These are phyloP conservation scores for Ilex paraguariensis DNA, from an alignment of 305 asterid genomes.

Conservation along the genomic window DNA sequence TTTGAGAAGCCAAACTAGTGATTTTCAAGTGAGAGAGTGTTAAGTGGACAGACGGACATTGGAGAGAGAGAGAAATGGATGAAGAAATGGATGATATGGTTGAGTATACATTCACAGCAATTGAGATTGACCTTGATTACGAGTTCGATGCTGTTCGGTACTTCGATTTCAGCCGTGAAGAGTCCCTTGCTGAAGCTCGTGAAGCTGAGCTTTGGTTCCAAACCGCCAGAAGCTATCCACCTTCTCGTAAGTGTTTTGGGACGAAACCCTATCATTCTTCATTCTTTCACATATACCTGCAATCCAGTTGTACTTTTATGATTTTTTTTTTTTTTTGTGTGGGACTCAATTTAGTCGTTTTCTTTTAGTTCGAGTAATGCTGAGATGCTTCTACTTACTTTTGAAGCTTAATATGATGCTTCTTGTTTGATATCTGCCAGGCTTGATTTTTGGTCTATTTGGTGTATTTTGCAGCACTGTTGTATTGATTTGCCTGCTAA, in stretches of 20 bases:
- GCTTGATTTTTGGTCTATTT: no score
- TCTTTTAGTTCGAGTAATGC: no score
- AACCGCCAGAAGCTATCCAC: conserved; percentile 76
- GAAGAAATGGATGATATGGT: conserved; percentile 51
- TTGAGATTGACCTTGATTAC: conserved; percentile 84
- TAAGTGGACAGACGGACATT: no score
- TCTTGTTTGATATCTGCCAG: no score
- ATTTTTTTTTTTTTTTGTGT: not conserved
- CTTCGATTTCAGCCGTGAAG: conserved; percentile 62
- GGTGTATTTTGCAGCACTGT: no score
- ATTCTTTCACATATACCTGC: not conserved
- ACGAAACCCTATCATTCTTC: not conserved
- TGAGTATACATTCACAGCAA: conserved; percentile 54
- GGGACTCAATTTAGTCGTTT: no score
- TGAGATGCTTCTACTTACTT: no score
- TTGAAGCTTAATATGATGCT: no score
- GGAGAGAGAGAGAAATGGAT: conserved; percentile 33
- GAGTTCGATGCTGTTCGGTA: conserved; percentile 85
- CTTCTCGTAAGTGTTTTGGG: conserved; percentile 61
- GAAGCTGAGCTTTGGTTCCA: conserved; percentile 78
- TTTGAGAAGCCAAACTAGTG: not conserved
- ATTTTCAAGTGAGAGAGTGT: not conserved
- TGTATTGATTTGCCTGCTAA: no score
- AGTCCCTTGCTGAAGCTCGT: conserved; percentile 51
- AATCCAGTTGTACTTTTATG: no score